Percentiles rank a stretch among this genome's conserved stretches.
Conservation (phyloP, 257 asterid species). For the Plectranthus barbatus region DNA sequence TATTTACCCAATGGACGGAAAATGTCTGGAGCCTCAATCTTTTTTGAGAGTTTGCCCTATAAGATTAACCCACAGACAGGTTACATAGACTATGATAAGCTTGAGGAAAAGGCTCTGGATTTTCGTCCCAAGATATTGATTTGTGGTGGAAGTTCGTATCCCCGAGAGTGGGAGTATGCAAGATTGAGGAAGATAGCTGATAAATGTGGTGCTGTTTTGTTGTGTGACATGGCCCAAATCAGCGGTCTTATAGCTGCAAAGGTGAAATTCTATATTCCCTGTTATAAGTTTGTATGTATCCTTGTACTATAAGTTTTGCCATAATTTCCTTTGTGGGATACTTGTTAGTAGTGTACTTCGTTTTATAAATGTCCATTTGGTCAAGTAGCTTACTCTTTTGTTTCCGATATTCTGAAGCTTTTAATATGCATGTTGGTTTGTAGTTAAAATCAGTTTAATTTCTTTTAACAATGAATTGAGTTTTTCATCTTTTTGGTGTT, state of each 20-base stretch:
- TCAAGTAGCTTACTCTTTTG: not conserved
- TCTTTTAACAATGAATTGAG: not conserved
- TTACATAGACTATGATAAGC: slow-evolving; percentile 78
- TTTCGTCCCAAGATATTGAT: slow-evolving; percentile 94
- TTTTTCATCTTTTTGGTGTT: not conserved
- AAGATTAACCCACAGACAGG: slow-evolving; percentile 94
- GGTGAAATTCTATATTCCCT: slow-evolving; percentile 32
- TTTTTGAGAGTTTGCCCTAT: slow-evolving; percentile 84
- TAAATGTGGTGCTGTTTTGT: slow-evolving; percentile 89
- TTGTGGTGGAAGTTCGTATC: slow-evolving; percentile 95
- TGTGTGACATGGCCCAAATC: slow-evolving; percentile 99
- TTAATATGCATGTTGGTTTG: not conserved
- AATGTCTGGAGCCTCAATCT: slow-evolving; percentile 91
- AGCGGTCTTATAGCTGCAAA: slow-evolving; percentile 98
- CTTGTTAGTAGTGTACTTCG: not conserved
- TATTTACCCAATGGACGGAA: slow-evolving; percentile 91
- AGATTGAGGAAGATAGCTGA: slow-evolving; percentile 88
- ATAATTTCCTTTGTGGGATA: not conserved
- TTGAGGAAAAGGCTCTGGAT: slow-evolving; percentile 94
- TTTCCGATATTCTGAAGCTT: not conserved
- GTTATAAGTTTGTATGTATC: not conserved
- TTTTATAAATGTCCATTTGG: slow-evolving; percentile 2
- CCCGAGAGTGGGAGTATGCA: slow-evolving; percentile 93
- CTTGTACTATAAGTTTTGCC: not conserved
- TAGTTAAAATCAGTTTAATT: not conserved